Percentiles rank a stretch among this genome's conserved stretches.
Evolutionary conservation across 108 stramenopile genomes (phyloP).

Genomic region (Conticribra guillardii): DNA sequence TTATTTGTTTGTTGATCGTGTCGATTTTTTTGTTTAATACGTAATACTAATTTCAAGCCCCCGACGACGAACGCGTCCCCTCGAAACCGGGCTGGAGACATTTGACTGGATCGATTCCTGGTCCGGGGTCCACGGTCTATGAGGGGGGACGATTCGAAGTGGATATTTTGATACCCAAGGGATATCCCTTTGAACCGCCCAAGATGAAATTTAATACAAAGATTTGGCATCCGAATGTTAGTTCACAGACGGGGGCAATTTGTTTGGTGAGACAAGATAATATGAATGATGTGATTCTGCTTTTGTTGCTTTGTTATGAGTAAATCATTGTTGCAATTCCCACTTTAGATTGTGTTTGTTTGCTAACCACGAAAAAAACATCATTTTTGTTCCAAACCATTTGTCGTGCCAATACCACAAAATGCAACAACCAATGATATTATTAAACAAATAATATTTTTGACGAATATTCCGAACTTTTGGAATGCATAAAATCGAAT

Average conservation of each 20-base stretch:
- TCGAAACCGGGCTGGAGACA: constrained; percentile 49
- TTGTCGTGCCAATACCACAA: too few species aligned
- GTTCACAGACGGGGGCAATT: constrained; percentile 95
- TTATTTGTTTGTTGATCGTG: too few species aligned
- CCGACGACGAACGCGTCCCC: constrained; percentile 22
- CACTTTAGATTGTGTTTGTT: too few species aligned
- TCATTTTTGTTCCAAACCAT: too few species aligned
- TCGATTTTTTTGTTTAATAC: neutral
- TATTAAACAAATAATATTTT: too few species aligned
- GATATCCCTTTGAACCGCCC: constrained; percentile 95
- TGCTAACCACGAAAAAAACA: too few species aligned
- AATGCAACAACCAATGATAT: too few species aligned
- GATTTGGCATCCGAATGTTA: constrained; percentile 98
- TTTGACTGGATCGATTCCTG: constrained; percentile 70
- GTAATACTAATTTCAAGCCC: neutral
- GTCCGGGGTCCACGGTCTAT: constrained; percentile 77
- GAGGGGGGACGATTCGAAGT: constrained; percentile 84
- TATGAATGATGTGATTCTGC: neutral
- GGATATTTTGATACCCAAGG: constrained; percentile 79
- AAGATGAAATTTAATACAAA: constrained; percentile 95
- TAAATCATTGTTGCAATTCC: too few species aligned
- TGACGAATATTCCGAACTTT: too few species aligned
- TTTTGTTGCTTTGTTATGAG: neutral
- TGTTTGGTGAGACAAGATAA: constrained; percentile 76
- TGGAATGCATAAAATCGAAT: too few species aligned